Conservation (phyloP, 805 yeast genomes). For the Spencermartinsiella europaea region DNA sequence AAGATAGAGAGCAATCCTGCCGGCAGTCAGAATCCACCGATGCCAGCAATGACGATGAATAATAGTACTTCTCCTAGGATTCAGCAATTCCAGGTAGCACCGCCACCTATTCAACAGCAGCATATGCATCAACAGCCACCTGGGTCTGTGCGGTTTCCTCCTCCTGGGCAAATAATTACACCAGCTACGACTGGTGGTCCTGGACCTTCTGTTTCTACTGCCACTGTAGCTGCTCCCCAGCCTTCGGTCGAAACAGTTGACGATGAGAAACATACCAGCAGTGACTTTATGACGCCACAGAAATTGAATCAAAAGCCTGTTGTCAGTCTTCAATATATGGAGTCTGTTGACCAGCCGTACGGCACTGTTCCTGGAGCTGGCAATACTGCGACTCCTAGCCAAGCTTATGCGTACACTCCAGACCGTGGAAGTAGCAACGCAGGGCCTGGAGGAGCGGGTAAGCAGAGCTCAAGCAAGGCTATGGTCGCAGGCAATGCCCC, state of each 20-base stretch:
- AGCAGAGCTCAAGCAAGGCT: background rate
- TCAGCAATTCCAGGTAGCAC: conserved; percentile 9
- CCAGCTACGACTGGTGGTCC: background rate
- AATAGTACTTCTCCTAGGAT: no score
- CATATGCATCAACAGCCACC: conserved; percentile 8
- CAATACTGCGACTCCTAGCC: conserved; percentile 13
- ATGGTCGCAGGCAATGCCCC: background rate
- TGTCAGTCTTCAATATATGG: background rate
- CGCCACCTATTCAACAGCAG: conserved; percentile 11
- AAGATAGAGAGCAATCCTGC: conserved; percentile 2
- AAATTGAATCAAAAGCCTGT: background rate
- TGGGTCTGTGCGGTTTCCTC: conserved; percentile 9
- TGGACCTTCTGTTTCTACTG: background rate
- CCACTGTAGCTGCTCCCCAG: background rate
- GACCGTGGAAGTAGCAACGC: conserved; percentile 41
- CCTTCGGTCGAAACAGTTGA: background rate
- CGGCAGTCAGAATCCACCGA: background rate
- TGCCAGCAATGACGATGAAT: conserved; percentile 4
- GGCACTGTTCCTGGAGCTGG: background rate
- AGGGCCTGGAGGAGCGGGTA: background rate
- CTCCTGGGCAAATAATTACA: conserved; percentile 2
- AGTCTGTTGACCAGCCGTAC: conserved; percentile 10
- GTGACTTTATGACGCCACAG: background rate
- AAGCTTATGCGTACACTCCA: conserved; percentile 49
- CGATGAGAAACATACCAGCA: background rate